Evolutionary conservation across 345 rosid genomes (phyloP).

Genomic region (Acer campestre): DNA sequence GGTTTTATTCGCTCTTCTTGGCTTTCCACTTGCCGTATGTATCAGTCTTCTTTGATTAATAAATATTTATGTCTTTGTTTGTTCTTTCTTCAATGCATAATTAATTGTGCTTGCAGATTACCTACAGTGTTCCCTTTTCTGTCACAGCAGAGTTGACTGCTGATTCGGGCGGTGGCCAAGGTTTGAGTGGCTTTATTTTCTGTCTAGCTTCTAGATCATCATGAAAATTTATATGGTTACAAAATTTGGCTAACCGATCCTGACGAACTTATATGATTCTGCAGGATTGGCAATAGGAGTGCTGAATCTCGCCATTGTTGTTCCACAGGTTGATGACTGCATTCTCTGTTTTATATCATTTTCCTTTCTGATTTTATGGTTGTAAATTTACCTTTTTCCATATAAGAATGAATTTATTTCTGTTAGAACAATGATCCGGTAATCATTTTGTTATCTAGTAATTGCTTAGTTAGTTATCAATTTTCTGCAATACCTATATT

Average conservation of each 20-base stretch:
- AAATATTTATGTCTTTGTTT: neutral
- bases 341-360: neutral
- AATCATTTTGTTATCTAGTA: neutral
- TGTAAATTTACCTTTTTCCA: neutral
- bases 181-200: constrained; percentile 37
- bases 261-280: constrained; percentile 7
- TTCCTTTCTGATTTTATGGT: constrained; percentile 4
- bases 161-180: constrained; percentile 97
- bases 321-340: constrained; percentile 67
- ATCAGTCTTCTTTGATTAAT: constrained; percentile 13
- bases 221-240: neutral
- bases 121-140: constrained; percentile 91
- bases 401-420: neutral
- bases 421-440: neutral
- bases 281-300: constrained; percentile 98
- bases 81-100: constrained; percentile 6
- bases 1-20: constrained; percentile 83
- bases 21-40: constrained; percentile 97
- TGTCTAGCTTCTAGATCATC: neutral
- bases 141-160: constrained; percentile 93
- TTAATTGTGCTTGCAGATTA: constrained; percentile 58
- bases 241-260: neutral
- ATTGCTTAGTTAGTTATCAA: neutral
- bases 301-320: constrained; percentile 86
- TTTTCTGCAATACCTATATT: neutral